Evolutionary conservation across 805 yeast genomes (phyloP).

Genomic region (Metschnikowia similis): DNA sequence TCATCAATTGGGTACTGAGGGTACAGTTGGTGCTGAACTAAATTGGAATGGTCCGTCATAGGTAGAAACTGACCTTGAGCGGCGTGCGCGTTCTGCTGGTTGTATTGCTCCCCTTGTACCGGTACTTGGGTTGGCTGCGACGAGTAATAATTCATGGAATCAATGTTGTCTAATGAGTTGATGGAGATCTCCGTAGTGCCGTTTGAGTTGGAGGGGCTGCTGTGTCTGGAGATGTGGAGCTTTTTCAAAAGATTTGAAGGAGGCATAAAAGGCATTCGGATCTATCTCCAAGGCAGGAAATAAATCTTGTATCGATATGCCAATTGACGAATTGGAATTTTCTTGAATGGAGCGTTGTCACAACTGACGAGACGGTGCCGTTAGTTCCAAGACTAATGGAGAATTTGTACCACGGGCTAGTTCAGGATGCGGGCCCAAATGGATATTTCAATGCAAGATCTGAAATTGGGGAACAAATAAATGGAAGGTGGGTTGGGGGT

Average conservation of each 20-base stretch:
- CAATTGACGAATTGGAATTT: not conserved
- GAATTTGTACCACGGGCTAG: not conserved
- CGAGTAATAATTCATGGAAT: conserved; percentile 14
- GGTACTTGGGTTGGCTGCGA: not conserved
- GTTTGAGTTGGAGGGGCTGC: conserved; percentile 4
- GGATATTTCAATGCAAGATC: not conserved
- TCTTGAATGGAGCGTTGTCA: too few species aligned
- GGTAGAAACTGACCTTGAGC: not conserved
- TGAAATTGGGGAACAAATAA: not conserved
- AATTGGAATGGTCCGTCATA: not conserved
- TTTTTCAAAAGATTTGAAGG: conserved; percentile 15
- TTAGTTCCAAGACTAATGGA: not conserved
- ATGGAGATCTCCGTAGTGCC: conserved; percentile 8
- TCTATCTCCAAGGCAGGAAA: not conserved
- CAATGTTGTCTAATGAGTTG: conserved; percentile 11
- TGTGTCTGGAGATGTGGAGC: conserved; percentile 15
- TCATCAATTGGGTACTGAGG: conserved; percentile 1
- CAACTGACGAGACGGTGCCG: not conserved
- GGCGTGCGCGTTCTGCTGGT: conserved; percentile 1
- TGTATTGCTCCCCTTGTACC: conserved; percentile 3
- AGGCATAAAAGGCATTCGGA: conserved; percentile 11
- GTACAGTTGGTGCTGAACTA: conserved; percentile 2
- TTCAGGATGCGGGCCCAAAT: not conserved
- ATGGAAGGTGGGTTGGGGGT: not conserved
- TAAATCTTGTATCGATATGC: not conserved